These are phyloP conservation scores for Penicillium ochrochloron DNA, from an alignment of 495 filamentous ascomycete genomes.

Conservation along the genomic window DNA sequence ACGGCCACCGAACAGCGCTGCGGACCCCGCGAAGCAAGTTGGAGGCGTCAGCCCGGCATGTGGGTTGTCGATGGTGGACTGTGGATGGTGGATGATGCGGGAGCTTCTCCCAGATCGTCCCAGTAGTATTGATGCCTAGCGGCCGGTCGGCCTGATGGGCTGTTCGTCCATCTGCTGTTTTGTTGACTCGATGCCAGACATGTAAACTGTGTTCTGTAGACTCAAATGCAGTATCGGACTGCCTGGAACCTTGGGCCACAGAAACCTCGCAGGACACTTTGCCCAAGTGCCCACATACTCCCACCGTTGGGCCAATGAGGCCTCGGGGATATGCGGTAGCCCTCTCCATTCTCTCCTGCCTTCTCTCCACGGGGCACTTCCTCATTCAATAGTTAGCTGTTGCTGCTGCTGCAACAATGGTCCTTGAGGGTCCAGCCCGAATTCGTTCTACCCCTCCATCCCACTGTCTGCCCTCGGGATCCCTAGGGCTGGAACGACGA, in stretches of 20 bases:
- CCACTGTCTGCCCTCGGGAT: neutral
- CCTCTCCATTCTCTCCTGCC: neutral
- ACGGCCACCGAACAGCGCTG: slow-evolving; percentile 18
- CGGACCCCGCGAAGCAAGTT: neutral
- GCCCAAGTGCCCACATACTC: neutral
- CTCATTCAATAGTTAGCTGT: neutral
- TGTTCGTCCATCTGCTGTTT: neutral
- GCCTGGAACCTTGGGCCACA: slow-evolving; percentile 1
- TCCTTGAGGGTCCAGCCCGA: neutral
- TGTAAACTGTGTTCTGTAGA: neutral
- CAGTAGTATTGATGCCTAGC: neutral
- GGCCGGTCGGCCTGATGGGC: neutral
- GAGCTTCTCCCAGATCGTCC: neutral
- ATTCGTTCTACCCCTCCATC: neutral
- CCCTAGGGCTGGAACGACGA: neutral
- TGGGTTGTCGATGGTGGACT: neutral
- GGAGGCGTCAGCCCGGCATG: slow-evolving; percentile 5
- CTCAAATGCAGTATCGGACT: neutral
- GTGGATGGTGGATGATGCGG: slow-evolving; percentile 1
- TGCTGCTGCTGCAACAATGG: neutral
- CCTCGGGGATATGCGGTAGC: neutral
- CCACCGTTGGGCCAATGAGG: neutral
- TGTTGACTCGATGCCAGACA: neutral
- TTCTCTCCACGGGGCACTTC: neutral
- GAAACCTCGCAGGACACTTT: neutral